These are phyloP conservation scores for Calonectria hongkongensis DNA, from an alignment of 2,329 filamentous ascomycete species.

Conservation along the genomic window DNA sequence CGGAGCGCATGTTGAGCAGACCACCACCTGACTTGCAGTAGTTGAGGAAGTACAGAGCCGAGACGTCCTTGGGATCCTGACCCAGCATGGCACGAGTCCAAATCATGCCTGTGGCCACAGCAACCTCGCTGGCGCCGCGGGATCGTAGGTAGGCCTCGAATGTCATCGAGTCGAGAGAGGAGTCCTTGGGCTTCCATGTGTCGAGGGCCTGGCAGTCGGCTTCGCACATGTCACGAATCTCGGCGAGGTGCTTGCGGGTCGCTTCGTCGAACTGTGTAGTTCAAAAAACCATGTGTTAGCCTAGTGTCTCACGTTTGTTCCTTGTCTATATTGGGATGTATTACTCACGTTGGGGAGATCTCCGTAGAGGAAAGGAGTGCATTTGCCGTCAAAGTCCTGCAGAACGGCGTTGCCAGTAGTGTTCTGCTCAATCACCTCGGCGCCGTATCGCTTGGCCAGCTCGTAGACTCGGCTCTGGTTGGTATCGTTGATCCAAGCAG, in stretches of 20 bases:
- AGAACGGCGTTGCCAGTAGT: constrained; percentile 65
- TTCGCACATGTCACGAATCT: constrained; percentile 54
- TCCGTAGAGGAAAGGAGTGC: constrained; percentile 39
- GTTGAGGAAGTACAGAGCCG: constrained; percentile 72
- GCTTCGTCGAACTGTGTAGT: constrained; percentile 36
- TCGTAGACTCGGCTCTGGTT: constrained; percentile 68
- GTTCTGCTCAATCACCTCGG: constrained; percentile 68
- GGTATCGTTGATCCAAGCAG: constrained; percentile 75
- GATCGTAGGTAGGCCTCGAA: constrained; percentile 56
- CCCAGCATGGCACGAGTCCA: constrained; percentile 72
- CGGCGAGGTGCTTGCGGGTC: constrained; percentile 40
- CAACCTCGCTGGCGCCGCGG: constrained; percentile 44
- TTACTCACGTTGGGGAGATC: constrained; percentile 43
- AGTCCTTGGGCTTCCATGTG: constrained; percentile 45
- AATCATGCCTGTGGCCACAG: constrained; percentile 57
- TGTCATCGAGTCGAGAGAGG: constrained; percentile 51
- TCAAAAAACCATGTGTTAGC: constrained; percentile 8
- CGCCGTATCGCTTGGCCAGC: constrained; percentile 61
- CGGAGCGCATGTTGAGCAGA: constrained; percentile 71
- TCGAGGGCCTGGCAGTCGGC: constrained; percentile 56
- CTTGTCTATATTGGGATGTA: too few species aligned
- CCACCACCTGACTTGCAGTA: constrained; percentile 73
- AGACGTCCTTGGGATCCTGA: constrained; percentile 68
- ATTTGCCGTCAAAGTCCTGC: constrained; percentile 62
- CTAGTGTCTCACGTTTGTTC: rapidly evolving